Percentiles rank a stretch among this genome's conserved stretches.
These are phyloP conservation scores for Hypoxylon trugodes DNA, from an alignment of 495 filamentous ascomycete genomes.

Conservation along the genomic window DNA sequence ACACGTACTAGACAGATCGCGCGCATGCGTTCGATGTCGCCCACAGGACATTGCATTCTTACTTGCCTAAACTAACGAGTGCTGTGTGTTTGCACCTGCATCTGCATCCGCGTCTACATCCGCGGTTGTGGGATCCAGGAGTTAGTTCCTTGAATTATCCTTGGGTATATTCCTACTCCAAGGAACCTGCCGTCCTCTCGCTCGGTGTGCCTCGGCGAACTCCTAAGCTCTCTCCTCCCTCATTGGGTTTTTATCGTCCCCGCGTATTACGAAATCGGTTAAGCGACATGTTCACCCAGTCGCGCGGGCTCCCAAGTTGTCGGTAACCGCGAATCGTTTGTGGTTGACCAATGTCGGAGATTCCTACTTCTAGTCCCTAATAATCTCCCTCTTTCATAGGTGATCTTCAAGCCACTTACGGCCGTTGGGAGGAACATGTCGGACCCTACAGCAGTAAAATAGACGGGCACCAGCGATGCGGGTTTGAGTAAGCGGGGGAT, in stretches of 20 bases:
- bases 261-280: conserved; percentile 13
- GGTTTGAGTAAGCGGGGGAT: not conserved
- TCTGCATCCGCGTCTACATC: not conserved
- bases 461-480: conserved; percentile 2
- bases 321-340: conserved; percentile 23
- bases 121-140: conserved; percentile 1
- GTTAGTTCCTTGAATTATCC: conserved; percentile 1
- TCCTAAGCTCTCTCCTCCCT: not conserved
- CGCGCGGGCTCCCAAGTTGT: conserved; percentile 23
- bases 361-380: not conserved
- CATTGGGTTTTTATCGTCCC: not conserved
- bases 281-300: conserved; percentile 18
- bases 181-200: conserved; percentile 11
- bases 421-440: conserved; percentile 33
- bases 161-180: not conserved
- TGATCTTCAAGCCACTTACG: conserved; percentile 42
- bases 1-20: conserved; percentile 19
- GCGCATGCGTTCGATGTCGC: conserved; percentile 26
- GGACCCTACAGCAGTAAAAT: not conserved
- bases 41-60: conserved; percentile 17
- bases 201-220: conserved; percentile 15
- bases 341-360: not conserved
- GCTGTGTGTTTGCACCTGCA: conserved; percentile 11
- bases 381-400: not conserved
- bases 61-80: not conserved